Base-by-base conservation (phyloP, 352 stramenopile species). In the Globisporangium uncinulatum region DNA sequence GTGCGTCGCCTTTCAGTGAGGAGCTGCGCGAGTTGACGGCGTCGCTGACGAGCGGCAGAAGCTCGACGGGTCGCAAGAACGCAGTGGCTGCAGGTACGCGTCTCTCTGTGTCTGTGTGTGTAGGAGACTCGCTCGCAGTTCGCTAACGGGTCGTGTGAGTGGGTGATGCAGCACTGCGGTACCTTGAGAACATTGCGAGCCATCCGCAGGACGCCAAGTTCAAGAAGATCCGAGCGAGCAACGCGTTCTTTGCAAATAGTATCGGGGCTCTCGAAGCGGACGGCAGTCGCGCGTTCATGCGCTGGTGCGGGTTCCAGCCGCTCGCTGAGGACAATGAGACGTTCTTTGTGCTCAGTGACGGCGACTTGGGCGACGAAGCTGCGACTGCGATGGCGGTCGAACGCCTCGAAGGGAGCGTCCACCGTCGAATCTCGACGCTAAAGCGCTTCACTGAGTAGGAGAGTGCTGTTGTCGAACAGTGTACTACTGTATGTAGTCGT, bases 191-290 rank as follows among this genome's bases (percentile, higher is more conserved):
- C 59, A 76, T 94, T n/a, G 59, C 63, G 0, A 54, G 51, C 11
- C 65, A 83, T 9, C 80, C 82, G 6, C 43, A 65, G 6, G 79
- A 94, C 11, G 21, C 32, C 0, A 90, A 87, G 32, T 90, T 86
- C 58, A 77, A 88, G 48, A 72, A 73, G 45, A 91, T 94, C 56
- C 80, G 77, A 32, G 68, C 68, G 11, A 83, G 67, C 54, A 94
- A 94, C 65, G 79, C 76, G 32, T 92, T 76, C 44, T 94, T 94
- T 39, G 56, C 55, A 9, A 67, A 69, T 5, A 89, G 73, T 31
- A 54, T 94, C 11, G 75, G 63, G 5, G n/a, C 31, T 4, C 47
- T 79, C 4, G 41, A 13, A 13, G 17, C 13, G 8, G 61, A 36
- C 13, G 19, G 49, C 6, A 37, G 36, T 1, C 44, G 6, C 7